Evolutionary conservation across 805 yeast species (phyloP), one percentile per base, ranked within the genome.

Genomic region (Lachancea waltii): DNA sequence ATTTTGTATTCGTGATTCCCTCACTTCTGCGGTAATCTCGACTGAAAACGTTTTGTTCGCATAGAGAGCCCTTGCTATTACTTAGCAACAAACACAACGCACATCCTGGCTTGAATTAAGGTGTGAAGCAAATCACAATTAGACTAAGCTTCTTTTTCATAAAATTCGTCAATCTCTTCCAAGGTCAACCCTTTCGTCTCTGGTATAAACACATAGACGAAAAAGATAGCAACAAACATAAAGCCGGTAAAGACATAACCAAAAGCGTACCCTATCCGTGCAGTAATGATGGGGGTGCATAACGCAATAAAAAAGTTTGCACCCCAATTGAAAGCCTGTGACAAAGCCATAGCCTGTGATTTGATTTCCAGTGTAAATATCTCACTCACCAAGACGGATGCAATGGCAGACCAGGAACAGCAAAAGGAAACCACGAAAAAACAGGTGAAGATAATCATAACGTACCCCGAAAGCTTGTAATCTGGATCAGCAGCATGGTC

Each of bases 181-280:
- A 83, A 71, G 30, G 81, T 69, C 52, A 81, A 71, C 40, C 89
- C 89, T 65, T 74, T 75, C 40, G 90, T 82, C 62, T 80, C 85
- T 51, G 75, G 75, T 45, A 82, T 73, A 48, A 68, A 68, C 65
- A 81, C 72, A 67, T 16, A 69, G 54, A 49, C 69, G 69, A 38
- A 60, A 68, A 56, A 77, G 46, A 16, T 59, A 56, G 79, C 50
- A 23, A 47, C 62, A 23, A 72, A 52, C 54, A 71, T 58, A 47
- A 74, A 72, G 0, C 76, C 78, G n/a, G 72, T 54, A 37, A 62
- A 62, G 10, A 79, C 75, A 52, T 69, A 76, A 6, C 87, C 86
- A 54, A 74, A 72, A 47, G 68, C 66, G 60, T 77, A 79, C 41
- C 77, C 79, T 46, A 80, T 71, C 18, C 66, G 60, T 7, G 63